Percentiles rank a stretch among this genome's conserved stretches.
Evolutionary conservation across 2,329 filamentous ascomycete genomes (phyloP).

Genomic region (Sporothrix pseudoabietina): DNA sequence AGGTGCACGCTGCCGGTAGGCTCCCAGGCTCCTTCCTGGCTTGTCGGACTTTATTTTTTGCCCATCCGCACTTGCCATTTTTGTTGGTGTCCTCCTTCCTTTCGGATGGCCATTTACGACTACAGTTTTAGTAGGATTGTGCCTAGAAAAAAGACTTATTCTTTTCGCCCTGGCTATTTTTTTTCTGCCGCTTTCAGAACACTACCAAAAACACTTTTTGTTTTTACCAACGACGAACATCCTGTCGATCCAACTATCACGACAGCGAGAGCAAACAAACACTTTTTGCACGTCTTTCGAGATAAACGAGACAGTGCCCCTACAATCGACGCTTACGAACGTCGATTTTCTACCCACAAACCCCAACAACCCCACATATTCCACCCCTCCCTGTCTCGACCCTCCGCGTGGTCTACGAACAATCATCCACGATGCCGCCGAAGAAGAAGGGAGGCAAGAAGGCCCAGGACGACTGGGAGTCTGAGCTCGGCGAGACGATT

Average conservation of each 20-base stretch:
- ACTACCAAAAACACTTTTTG: neutral
- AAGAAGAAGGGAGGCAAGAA: slow-evolving; percentile 84
- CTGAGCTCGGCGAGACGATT: slow-evolving; percentile 79
- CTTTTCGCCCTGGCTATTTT: slow-evolving; percentile 18
- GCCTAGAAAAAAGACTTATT: neutral
- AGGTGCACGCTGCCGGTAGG: neutral
- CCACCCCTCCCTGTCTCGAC: neutral
- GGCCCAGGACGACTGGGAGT: slow-evolving; percentile 94
- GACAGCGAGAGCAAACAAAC: neutral
- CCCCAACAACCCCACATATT: neutral
- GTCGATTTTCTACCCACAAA: neutral
- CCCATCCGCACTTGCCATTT: slow-evolving; percentile 26
- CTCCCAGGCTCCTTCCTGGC: neutral
- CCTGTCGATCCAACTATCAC: neutral
- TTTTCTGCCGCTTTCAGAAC: slow-evolving; percentile 13
- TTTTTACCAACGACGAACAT: neutral
- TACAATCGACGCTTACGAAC: neutral
- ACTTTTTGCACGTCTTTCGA: neutral
- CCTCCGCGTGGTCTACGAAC: neutral
- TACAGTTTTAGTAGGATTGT: neutral
- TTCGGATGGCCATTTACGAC: slow-evolving; percentile 13
- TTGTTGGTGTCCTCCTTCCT: too few species aligned
- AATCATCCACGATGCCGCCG: slow-evolving; percentile 69
- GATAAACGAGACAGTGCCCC: neutral
- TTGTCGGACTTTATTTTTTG: slow-evolving; percentile 32